Conservation (phyloP, 1,284 basidiomycete species). For the Phellopilus nigrolimitatus region DNA sequence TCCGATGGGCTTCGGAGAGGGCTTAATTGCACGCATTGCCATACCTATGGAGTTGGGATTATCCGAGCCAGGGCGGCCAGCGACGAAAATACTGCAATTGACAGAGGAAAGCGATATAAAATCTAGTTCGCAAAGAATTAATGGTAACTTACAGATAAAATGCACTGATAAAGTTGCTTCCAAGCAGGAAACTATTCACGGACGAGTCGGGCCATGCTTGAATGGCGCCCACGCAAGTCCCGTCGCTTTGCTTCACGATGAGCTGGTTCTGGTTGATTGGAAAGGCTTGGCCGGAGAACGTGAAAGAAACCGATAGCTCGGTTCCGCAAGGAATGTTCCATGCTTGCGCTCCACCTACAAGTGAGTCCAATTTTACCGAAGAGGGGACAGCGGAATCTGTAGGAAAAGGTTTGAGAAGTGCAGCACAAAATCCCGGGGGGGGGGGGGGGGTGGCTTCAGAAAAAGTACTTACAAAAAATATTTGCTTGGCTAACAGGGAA, state of each 20-base stretch:
- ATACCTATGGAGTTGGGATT: conserved; percentile 31
- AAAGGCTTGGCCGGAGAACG: conserved; percentile 31
- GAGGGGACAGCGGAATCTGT: conserved; percentile 31
- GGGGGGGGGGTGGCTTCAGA: conserved; percentile 5
- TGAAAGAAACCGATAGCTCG: conserved; percentile 30
- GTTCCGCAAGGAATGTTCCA: conserved; percentile 39
- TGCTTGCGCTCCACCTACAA: conserved; percentile 28
- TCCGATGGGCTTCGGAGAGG: conserved; percentile 28
- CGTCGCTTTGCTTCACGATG: conserved; percentile 27
- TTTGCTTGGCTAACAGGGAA: conserved; percentile 33
- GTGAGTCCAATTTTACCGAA: conserved; percentile 24
- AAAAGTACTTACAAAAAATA: conserved; percentile 31
- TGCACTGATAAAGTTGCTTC: conserved; percentile 34
- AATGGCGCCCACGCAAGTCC: conserved; percentile 34
- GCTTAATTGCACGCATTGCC: conserved; percentile 25
- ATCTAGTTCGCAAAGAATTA: neutral
- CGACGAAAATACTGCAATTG: conserved; percentile 39
- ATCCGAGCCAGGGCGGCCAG: conserved; percentile 28
- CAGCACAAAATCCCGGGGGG: neutral
- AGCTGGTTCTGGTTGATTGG: conserved; percentile 33
- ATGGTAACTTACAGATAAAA: conserved; percentile 36
- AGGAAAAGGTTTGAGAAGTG: neutral
- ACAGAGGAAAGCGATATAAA: neutral
- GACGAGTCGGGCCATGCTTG: conserved; percentile 33
- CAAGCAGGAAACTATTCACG: conserved; percentile 34